A percentile compares a stretch with the other conserved stretches of the same genome.
phyloP scores from a whole-genome alignment of 2,329 filamentous ascomycete species.

The Fonsecaea multimorphosa region DNA sequence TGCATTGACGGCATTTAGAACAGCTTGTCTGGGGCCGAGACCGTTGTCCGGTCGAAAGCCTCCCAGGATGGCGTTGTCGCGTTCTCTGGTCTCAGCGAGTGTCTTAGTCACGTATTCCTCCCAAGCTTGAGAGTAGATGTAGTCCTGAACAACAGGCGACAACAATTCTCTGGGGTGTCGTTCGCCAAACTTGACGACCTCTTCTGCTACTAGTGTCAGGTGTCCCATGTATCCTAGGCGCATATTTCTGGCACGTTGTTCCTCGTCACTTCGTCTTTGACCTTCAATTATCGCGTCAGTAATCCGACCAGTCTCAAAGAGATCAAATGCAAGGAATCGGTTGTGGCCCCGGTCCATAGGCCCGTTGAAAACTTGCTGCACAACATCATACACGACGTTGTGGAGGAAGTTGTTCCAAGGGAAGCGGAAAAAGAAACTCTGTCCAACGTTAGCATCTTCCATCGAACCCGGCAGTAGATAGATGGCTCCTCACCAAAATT shows the following conservation, averaged over 20 bases:
- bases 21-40: slow-evolving; percentile 75
- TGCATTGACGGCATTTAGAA: slow-evolving; percentile 64
- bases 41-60: slow-evolving; percentile 92
- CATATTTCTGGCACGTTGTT: slow-evolving; percentile 82
- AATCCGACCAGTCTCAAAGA: slow-evolving; percentile 89
- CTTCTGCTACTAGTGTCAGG: slow-evolving; percentile 93
- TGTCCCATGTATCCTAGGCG: slow-evolving; percentile 98
- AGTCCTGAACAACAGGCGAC: slow-evolving; percentile 81
- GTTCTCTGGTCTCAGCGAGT: slow-evolving; percentile 88
- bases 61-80: slow-evolving; percentile 97
- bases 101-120: slow-evolving; percentile 93
- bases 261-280: slow-evolving; percentile 83
- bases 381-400: slow-evolving; percentile 98
- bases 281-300: slow-evolving; percentile 92
- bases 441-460: slow-evolving; percentile 23
- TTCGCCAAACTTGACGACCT: slow-evolving; percentile 98
- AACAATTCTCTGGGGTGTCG: slow-evolving; percentile 87
- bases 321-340: slow-evolving; percentile 82
- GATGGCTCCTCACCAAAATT: slow-evolving; percentile 72
- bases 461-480: not conserved
- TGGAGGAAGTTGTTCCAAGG: slow-evolving; percentile 99
- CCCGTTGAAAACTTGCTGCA: slow-evolving; percentile 98
- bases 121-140: slow-evolving; percentile 89
- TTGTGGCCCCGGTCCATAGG: slow-evolving; percentile 97
- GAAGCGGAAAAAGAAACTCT: slow-evolving; percentile 98